Percentiles rank a stretch among this genome's conserved stretches.
phyloP scores from a whole-genome alignment of 306 rosid species.

The Sesbania bispinosa region DNA sequence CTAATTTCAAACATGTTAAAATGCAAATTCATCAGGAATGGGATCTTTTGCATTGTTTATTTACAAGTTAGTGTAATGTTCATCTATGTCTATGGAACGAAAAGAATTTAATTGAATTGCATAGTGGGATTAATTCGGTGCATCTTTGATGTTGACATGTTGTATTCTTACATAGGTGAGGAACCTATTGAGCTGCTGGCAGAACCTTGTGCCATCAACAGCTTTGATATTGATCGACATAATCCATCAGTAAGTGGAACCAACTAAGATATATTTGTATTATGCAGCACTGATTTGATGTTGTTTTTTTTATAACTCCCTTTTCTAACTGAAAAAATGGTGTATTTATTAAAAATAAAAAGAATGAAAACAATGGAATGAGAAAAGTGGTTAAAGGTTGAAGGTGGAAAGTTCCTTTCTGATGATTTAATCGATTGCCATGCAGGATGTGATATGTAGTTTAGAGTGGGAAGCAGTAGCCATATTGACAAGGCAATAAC shows the following conservation, averaged over 20 bases:
- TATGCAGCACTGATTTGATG: not conserved
- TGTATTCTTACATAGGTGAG: slow-evolving; percentile 46
- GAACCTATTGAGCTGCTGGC: slow-evolving; percentile 73
- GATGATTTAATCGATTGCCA: slow-evolving; percentile 19
- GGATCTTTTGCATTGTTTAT: not conserved
- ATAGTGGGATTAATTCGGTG: slow-evolving; percentile 11
- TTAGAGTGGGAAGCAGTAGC: slow-evolving; percentile 95
- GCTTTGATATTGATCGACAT: slow-evolving; percentile 83
- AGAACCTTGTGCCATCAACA: slow-evolving; percentile 93
- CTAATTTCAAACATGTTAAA: slow-evolving; percentile 8
- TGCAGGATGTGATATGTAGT: slow-evolving; percentile 84
- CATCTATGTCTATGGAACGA: not conserved
- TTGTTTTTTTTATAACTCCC: not conserved
- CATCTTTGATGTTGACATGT: not conserved
- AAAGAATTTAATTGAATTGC: not conserved
- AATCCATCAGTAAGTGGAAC: slow-evolving; percentile 71
- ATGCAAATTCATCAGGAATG: not conserved
- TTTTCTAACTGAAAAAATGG: not conserved
- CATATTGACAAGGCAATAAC: slow-evolving; percentile 58
- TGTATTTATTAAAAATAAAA: not conserved
- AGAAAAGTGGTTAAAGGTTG: not conserved
- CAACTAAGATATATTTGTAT: not conserved
- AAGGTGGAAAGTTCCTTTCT: slow-evolving; percentile 3
- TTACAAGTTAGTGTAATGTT: not conserved
- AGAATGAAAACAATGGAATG: not conserved